A percentile compares a stretch with the other conserved stretches of the same genome.
phyloP scores from a whole-genome alignment of 2,329 filamentous ascomycete species.

The Fonsecaea nubica region DNA sequence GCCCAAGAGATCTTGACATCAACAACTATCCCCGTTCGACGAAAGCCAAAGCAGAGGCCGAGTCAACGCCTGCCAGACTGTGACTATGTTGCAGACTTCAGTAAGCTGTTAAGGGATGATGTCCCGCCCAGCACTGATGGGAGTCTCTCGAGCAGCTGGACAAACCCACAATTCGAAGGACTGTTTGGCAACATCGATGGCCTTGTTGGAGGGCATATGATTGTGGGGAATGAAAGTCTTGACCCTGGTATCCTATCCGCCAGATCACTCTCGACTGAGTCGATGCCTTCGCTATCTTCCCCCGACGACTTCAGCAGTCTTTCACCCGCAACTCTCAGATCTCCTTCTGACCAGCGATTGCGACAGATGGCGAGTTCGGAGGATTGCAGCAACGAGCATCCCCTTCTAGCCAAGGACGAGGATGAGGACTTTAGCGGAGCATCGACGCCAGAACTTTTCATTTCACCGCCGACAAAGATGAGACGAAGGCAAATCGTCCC shows the following conservation, averaged over 20 bases:
- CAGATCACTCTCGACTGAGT: slow-evolving; percentile 64
- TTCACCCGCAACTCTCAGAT: slow-evolving; percentile 49
- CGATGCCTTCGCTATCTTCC: slow-evolving; percentile 61
- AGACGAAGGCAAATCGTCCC: slow-evolving; percentile 22
- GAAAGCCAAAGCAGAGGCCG: slow-evolving; percentile 48
- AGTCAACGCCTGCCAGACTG: slow-evolving; percentile 50
- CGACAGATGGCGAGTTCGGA: slow-evolving; percentile 60
- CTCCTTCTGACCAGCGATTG: slow-evolving; percentile 50
- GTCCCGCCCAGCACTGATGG: slow-evolving; percentile 57
- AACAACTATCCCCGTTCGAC: slow-evolving; percentile 64
- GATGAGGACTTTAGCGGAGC: slow-evolving; percentile 37
- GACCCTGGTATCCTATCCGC: slow-evolving; percentile 53
- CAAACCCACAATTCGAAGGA: slow-evolving; percentile 59
- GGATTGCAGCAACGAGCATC: slow-evolving; percentile 64
- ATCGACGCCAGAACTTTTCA: slow-evolving; percentile 26
- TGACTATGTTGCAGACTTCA: slow-evolving; percentile 58
- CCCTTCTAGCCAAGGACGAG: slow-evolving; percentile 55
- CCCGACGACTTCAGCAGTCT: slow-evolving; percentile 56
- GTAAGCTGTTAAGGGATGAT: slow-evolving; percentile 63
- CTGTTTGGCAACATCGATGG: slow-evolving; percentile 63
- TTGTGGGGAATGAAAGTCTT: slow-evolving; percentile 51
- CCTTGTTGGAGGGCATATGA: slow-evolving; percentile 48
- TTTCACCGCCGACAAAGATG: slow-evolving; percentile 41
- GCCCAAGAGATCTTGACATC: slow-evolving; percentile 57
- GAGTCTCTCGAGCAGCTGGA: slow-evolving; percentile 47